Conservation (phyloP, 108 stramenopile genomes). For the Parietichytrium sp. region DNA sequence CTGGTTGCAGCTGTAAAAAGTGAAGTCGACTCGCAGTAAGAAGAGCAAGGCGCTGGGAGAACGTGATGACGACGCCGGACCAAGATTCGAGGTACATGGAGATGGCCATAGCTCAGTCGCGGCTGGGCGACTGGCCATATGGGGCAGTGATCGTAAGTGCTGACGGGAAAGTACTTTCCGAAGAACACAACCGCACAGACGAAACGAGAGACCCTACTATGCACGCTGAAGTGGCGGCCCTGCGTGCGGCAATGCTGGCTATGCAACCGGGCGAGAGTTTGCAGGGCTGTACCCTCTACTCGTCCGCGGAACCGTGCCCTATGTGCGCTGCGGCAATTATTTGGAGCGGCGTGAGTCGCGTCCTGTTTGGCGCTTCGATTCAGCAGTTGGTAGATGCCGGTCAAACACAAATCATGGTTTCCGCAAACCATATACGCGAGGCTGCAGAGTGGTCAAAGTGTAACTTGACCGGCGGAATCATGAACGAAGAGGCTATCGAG, state of each 20-base stretch:
- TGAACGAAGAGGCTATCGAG: too few species aligned
- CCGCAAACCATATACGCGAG: too few species aligned
- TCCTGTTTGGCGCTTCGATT: background rate
- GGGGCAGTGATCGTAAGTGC: background rate
- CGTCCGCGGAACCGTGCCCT: background rate
- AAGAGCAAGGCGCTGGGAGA: too few species aligned
- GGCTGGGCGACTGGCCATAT: background rate
- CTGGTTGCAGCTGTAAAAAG: too few species aligned
- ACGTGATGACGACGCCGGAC: background rate
- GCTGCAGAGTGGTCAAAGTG: too few species aligned
- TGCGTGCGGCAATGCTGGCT: background rate
- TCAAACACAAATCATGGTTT: background rate
- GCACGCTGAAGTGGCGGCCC: background rate
- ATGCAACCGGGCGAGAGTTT: background rate
- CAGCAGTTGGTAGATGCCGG: background rate
- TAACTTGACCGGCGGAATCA: too few species aligned
- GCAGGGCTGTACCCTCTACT: slow-evolving; percentile 16
- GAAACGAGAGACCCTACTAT: background rate
- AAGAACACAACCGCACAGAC: background rate
- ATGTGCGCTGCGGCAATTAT: slow-evolving; percentile 30
- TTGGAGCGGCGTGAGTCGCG: slow-evolving; percentile 7
- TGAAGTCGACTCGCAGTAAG: too few species aligned
- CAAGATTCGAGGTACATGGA: background rate
- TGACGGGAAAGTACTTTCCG: background rate
- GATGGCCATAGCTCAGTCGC: background rate